Evolutionary conservation across 495 filamentous ascomycete genomes (phyloP).

Genomic region (Physcia stellaris): DNA sequence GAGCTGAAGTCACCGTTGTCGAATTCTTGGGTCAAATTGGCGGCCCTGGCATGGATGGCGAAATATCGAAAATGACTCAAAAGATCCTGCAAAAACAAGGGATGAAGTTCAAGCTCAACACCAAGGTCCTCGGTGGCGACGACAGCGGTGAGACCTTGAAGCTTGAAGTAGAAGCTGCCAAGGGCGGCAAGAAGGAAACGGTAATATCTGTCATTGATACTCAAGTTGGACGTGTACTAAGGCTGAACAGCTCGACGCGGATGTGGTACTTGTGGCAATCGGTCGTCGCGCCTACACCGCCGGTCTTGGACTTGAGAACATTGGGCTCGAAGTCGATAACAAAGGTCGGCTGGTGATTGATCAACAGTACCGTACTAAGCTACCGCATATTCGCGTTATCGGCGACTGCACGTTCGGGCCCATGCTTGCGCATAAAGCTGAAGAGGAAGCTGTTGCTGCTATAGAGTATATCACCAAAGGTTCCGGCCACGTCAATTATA

Average conservation of each 20-base stretch:
- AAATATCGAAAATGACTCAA: constrained; percentile 83
- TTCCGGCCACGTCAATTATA: constrained; percentile 97
- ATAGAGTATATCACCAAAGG: constrained; percentile 96
- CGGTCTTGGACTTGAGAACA: constrained; percentile 82
- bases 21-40: constrained; percentile 95
- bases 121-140: constrained; percentile 84
- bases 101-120: constrained; percentile 95
- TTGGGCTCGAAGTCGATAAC: constrained; percentile 89
- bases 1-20: constrained; percentile 88
- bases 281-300: constrained; percentile 89
- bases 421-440: constrained; percentile 98
- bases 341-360: constrained; percentile 91
- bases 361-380: constrained; percentile 94
- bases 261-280: constrained; percentile 94
- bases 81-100: constrained; percentile 94
- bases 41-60: constrained; percentile 92
- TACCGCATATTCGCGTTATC: constrained; percentile 90
- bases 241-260: constrained; percentile 80
- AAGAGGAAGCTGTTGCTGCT: constrained; percentile 90
- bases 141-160: constrained; percentile 59
- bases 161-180: constrained; percentile 78
- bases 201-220: constrained; percentile 42
- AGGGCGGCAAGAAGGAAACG: constrained; percentile 88
- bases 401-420: constrained; percentile 96
- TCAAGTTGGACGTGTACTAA: not conserved